Evolutionary conservation across 768 basidiomycete genomes (phyloP).

Genomic region (Russula vinacea): DNA sequence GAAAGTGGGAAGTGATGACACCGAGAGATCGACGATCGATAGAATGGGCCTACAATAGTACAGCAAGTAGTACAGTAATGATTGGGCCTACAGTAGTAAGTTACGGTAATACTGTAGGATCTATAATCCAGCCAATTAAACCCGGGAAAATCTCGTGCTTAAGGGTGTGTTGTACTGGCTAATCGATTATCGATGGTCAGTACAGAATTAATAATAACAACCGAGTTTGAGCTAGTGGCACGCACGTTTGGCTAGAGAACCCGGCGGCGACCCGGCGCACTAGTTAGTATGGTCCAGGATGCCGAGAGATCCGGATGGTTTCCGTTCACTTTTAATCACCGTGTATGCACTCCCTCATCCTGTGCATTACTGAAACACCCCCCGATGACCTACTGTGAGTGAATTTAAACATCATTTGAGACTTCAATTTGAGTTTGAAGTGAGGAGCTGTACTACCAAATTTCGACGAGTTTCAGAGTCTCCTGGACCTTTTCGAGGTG

Average conservation of each 20-base stretch:
- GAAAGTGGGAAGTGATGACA: no score
- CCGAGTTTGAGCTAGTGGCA: not conserved
- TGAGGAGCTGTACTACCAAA: not conserved
- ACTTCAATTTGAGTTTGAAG: no score
- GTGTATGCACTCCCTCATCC: not conserved
- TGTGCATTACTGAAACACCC: not conserved
- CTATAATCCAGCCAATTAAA: not conserved
- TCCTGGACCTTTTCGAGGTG: constrained; percentile 13
- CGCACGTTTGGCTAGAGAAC: not conserved
- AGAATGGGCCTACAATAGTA: no score
- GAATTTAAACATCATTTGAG: not conserved
- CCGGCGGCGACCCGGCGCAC: no score
- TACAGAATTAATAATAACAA: no score
- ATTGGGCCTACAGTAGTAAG: not conserved
- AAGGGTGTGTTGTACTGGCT: not conserved
- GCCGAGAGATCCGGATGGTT: not conserved
- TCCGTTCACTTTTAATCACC: not conserved
- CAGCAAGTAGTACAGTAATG: no score
- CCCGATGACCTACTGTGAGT: constrained; percentile 2
- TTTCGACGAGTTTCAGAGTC: constrained; percentile 2
- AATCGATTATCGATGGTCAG: not conserved
- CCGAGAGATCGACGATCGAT: no score
- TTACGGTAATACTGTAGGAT: no score
- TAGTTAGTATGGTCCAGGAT: not conserved
- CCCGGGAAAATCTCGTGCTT: not conserved